phyloP scores from a whole-genome alignment of 805 yeast species.

The Candida morakotiae region DNA sequence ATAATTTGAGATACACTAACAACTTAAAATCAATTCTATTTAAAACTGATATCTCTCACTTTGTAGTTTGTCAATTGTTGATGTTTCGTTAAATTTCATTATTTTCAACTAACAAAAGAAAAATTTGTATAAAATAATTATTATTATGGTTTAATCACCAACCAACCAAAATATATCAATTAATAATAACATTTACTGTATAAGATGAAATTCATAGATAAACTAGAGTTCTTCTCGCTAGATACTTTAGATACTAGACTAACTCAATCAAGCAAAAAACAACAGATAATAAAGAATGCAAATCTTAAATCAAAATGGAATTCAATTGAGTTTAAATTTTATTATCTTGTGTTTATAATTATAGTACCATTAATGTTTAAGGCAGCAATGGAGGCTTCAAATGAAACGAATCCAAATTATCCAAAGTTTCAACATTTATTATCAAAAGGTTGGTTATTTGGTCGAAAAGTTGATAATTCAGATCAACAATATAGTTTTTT shows the following conservation, averaged over 20 bases:
- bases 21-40: too few species aligned
- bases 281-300: conserved; percentile 27
- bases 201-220: too few species aligned
- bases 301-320: conserved; percentile 58
- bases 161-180: too few species aligned
- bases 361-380: conserved; percentile 81
- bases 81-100: too few species aligned
- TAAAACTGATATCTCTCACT: too few species aligned
- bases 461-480: conserved; percentile 87
- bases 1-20: too few species aligned
- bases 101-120: too few species aligned
- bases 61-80: too few species aligned
- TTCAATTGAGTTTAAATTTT: conserved; percentile 70
- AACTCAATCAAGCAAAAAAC: conserved; percentile 33
- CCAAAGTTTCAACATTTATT: conserved; percentile 56
- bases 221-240: conserved; percentile 38
- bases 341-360: conserved; percentile 56
- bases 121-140: too few species aligned
- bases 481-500: conserved; percentile 87
- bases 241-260: conserved; percentile 53
- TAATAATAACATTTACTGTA: too few species aligned
- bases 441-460: conserved; percentile 84
- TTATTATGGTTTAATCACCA: too few species aligned
- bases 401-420: conserved; percentile 71
- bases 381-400: conserved; percentile 78